Percentiles rank a stretch among this genome's conserved stretches.
phyloP scores from a whole-genome alignment of 306 rosid species.

The Sesbania bispinosa region DNA sequence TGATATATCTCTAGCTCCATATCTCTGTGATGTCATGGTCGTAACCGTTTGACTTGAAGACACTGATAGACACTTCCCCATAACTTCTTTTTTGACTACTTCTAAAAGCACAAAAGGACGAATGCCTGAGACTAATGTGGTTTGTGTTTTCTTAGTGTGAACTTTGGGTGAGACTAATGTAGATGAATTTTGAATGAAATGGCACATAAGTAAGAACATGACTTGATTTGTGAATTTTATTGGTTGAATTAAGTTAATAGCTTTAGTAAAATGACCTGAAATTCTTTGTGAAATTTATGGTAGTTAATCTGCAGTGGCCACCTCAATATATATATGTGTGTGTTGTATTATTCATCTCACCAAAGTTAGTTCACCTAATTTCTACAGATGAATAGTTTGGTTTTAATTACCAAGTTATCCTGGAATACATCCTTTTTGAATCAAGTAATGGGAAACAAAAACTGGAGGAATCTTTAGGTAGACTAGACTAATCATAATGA shows the following conservation, averaged over 20 bases:
- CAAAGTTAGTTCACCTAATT: conserved; percentile 35
- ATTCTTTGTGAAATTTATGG: neutral
- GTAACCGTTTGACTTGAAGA: conserved; percentile 66
- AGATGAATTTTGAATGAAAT: conserved; percentile 7
- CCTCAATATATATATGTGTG: neutral
- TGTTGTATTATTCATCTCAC: neutral
- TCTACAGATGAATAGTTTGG: conserved; percentile 12
- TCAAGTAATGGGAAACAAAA: conserved; percentile 1
- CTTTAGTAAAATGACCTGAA: neutral
- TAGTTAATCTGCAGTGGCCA: neutral
- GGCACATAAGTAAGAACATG: neutral
- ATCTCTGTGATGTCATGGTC: conserved; percentile 59
- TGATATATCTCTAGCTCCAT: conserved; percentile 31
- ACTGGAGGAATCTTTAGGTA: conserved; percentile 26
- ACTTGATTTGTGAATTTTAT: neutral
- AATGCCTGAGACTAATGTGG: neutral
- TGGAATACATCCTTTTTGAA: neutral
- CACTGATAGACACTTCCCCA: conserved; percentile 36
- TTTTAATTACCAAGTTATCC: conserved; percentile 15
- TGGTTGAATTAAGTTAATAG: neutral
- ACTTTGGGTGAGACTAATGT: neutral
- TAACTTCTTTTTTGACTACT: conserved; percentile 44
- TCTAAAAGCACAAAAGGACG: conserved; percentile 3
- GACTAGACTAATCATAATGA: conserved; percentile 24
- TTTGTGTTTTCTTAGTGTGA: neutral